Evolutionary conservation across 495 filamentous ascomycete genomes (phyloP), one percentile per base, ranked within the genome.

Genomic region (Xylaria scruposa): DNA sequence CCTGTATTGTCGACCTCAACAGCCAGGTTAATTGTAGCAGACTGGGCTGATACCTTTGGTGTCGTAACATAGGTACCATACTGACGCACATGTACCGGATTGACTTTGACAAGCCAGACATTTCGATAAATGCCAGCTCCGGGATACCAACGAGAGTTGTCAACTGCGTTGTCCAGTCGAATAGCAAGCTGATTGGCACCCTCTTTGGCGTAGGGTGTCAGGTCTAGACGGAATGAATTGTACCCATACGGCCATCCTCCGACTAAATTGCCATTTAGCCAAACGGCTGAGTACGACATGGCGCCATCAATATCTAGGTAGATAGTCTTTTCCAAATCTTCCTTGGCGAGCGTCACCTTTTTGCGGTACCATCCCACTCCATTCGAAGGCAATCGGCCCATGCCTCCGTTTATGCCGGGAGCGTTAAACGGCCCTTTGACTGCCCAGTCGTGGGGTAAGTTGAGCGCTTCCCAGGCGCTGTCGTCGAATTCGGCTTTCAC

Each of bases 341-440:
- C 70, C 2, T 70, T 17, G 7, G 63, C 56, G 17, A 81, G 70
- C 0, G 74, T 74, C 21, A 87, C 31, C 0, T 77, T 84, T 33
- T 78, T 79, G n/a, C 85, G 83, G 60, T 86, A 87, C 83, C 84
- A 87, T 9, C 83, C 84, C 17, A 85, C 80, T 13, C 85, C 85
- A 26, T 84, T 78, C 8, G 73, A 73, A n/a, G 83, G 85, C 33
- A 93, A 78, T 1, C 91, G 80, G 5, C 88, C 91, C 82, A 87
- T 90, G 13, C 84, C 82, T 12, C 85, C 89, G 54, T 85, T 85
- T 72, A 87, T 85, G 7, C 80, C 80, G 4, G 87, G 75, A 2
- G 78, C 76, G 42, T 78, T 79, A 54, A 85, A 86, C 1, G 84
- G 84, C 0, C 83, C 84, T 31, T 84, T 83, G 63, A 85, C 80